Evolutionary conservation across 495 filamentous ascomycete genomes (phyloP), one percentile per base, ranked within the genome.

Genomic region (Podospora conica): DNA sequence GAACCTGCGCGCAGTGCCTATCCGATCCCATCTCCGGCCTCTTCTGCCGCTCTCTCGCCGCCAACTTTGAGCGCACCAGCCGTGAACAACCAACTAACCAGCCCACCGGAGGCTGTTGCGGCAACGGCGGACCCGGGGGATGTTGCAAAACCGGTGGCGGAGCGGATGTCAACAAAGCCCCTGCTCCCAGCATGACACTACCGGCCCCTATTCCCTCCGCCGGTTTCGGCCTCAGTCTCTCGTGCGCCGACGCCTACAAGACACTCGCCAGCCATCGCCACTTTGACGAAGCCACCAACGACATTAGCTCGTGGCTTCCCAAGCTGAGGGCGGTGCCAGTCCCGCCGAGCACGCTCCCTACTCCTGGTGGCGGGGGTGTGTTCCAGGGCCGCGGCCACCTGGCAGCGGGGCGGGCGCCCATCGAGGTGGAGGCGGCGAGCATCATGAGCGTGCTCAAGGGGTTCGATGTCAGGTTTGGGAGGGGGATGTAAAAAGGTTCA

Each of bases 21-120:
- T 81, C 85, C 8, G 90, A 95, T 74, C 90, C 92, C 1, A 86
- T 86, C 68, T 90, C 91, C 24, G 91, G 88, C 15, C 84, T 93
- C 66, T 96, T 96, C 81, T 96, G 92, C 78, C 90, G 91, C 69
- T 90, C 88, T 33, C 84, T 96, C 21, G 91, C 91, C 65, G 89
- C 89, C 67, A 86, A 80, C 76, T 76, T 85, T 73, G 72, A 80
- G 68, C 74, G 78, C 55, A 75, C 77, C 59, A 70, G 69, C 27
- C 64, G 70, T 23, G 56, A 60, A 63, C 56, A 61, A 82, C 75
- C 18, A n/a, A 48, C 18, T 18, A 2, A 81, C 83, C 60, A 81
- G 78, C 69, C 79, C 77, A 65, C 75, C 73, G 83, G 83, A 20
- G 87, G 85, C 60, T 87, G 86, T 73, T 80, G 80, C 63, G 71